Conservation (phyloP, 805 yeast genomes). For the Candida silvatica region DNA sequence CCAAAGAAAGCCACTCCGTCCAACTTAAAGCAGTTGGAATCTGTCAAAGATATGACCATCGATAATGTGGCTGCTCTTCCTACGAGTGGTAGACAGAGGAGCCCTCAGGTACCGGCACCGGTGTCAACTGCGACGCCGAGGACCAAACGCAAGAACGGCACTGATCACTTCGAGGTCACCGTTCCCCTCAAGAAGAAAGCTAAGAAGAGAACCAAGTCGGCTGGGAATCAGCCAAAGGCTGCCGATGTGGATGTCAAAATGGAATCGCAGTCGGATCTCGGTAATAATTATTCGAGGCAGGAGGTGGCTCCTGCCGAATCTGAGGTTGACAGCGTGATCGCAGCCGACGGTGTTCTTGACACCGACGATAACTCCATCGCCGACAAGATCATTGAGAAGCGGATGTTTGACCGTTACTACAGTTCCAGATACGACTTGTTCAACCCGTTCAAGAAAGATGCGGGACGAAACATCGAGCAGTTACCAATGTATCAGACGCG, state of each 20-base stretch:
- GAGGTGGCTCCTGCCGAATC: too few relatives aligned
- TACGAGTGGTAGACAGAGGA: conserved; percentile 3
- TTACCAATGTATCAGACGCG: conserved; percentile 15
- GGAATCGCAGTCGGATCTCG: too few relatives aligned
- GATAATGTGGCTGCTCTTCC: too few relatives aligned
- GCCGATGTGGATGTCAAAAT: background rate
- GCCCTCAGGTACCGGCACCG: conserved; percentile 1
- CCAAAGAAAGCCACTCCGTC: conserved; percentile 9
- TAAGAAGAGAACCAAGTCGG: too few relatives aligned
- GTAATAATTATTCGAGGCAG: too few relatives aligned
- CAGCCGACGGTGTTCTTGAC: too few relatives aligned
- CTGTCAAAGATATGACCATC: background rate
- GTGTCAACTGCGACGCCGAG: conserved; percentile 1
- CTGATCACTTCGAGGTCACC: too few relatives aligned
- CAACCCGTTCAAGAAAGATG: conserved; percentile 11
- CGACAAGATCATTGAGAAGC: too few relatives aligned
- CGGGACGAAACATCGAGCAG: conserved; percentile 7
- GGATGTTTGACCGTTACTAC: conserved; percentile 17
- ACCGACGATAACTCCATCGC: background rate
- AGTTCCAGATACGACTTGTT: conserved; percentile 17
- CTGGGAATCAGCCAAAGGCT: background rate
- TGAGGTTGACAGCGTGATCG: too few relatives aligned
- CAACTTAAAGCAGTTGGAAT: background rate
- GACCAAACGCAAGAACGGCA: too few relatives aligned
- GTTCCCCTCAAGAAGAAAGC: background rate